Base-by-base conservation (phyloP, 2,329 filamentous ascomycete genomes). In the Dothidotthia symphoricarpi region DNA sequence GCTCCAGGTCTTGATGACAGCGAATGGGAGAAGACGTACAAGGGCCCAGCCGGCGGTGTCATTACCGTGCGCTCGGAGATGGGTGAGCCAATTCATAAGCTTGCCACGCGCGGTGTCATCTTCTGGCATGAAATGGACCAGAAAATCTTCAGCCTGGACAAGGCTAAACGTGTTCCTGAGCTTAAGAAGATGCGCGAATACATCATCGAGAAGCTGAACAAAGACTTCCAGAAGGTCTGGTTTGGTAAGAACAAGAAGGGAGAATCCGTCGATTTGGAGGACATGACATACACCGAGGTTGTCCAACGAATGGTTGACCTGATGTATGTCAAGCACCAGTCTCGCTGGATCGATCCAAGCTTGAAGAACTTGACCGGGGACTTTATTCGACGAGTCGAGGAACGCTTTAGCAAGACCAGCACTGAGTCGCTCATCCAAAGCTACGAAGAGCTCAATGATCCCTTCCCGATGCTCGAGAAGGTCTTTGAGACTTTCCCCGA, bases 41-140 rank as follows among this genome's bases (percentile, higher is more conserved):
- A 66, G 73, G 88, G 87, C 13, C 78, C 89, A 16, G 86, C 90
- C 40, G 93, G 93, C 58, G 93, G 93, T 65, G 82, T 98, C 48
- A 91, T 98, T 58, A 98, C 93, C 17, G 93, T 98, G 32, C 82
- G 89, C 49, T 98, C 93, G 1, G 93, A 98, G 72, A 98, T 98
- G 94, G 94, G 93, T 30, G 93, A 98, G 75, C 94, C 93, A 5
- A 98, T 98, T 47, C 93, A 98, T 76, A 98, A 98, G 75, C 81
- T 98, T 43, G 94, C 93, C 12, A 98, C 93, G 32, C 86, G 94
- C 42, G 93, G 93, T 78, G 90, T 98, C 31, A 76, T 81, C 37
- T 95, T 98, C 76, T 98, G 93, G 93, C 85, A 89, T 33, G 94
- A 98, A 72, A 95, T 98, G 89, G 93, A 98, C 63, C 81, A 94